Evolutionary conservation across 176 grass and related monocot genomes (phyloP).

Genomic region (Poa pratensis): DNA sequence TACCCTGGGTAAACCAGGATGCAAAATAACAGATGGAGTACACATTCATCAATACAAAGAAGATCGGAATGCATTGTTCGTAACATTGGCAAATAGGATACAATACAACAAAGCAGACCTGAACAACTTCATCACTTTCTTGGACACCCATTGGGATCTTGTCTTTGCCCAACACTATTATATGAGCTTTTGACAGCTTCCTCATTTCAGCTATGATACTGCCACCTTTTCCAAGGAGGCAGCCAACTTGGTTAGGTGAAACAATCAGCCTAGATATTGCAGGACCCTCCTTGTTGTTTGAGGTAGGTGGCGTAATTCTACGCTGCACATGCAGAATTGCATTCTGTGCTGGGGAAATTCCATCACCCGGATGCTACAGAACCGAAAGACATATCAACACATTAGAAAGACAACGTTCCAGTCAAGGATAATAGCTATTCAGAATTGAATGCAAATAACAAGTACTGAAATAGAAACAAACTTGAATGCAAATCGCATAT

Average conservation of each 20-base stretch:
- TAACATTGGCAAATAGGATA: not conserved
- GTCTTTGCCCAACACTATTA: constrained; percentile 80
- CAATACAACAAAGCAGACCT: constrained; percentile 57
- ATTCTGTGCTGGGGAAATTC: constrained; percentile 88
- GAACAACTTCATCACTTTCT: constrained; percentile 81
- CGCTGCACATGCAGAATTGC: constrained; percentile 86
- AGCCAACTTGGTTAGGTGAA: constrained; percentile 84
- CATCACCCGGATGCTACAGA: constrained; percentile 75
- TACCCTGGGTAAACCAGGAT: constrained; percentile 14
- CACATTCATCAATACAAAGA: not conserved
- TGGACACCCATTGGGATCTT: constrained; percentile 67
- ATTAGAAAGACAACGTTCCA: constrained; percentile 37
- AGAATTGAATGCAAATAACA: constrained; percentile 25
- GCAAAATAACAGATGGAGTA: constrained; percentile 21
- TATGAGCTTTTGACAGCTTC: constrained; percentile 85
- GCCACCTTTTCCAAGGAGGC: constrained; percentile 92
- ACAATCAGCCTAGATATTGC: constrained; percentile 63
- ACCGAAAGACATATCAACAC: constrained; percentile 38
- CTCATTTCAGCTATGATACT: constrained; percentile 93
- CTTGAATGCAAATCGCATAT: constrained; percentile 11
- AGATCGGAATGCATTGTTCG: not conserved
- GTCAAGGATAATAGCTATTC: constrained; percentile 8
- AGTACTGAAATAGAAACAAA: constrained; percentile 9
- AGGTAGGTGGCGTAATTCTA: constrained; percentile 52
- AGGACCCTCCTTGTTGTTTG: constrained; percentile 60